A percentile compares a stretch with the other conserved stretches of the same genome.
Evolutionary conservation across 176 grass and related monocot genomes (phyloP).

Genomic region (Sorghum bicolor): DNA sequence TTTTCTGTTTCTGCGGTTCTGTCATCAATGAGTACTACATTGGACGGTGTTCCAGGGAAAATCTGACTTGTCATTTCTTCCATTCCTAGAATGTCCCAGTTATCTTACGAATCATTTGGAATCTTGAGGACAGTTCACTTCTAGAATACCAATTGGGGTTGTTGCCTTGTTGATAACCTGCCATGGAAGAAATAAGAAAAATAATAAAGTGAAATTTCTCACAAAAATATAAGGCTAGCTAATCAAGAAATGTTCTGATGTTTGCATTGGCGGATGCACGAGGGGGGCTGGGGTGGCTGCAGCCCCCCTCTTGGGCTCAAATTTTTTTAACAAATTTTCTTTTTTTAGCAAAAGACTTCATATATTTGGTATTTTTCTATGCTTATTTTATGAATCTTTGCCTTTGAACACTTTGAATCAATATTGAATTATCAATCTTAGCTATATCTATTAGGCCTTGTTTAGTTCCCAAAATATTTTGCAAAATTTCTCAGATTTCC

Average conservation of each 20-base stretch:
- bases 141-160: not conserved
- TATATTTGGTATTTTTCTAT: too few species aligned
- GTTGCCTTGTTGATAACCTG: not conserved
- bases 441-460: too few species aligned
- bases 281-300: too few species aligned
- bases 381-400: too few species aligned
- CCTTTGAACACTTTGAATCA: too few species aligned
- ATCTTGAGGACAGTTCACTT: not conserved
- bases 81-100: not conserved
- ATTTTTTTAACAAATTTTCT: too few species aligned
- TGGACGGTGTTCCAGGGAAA: not conserved
- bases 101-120: not conserved
- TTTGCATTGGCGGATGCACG: too few species aligned
- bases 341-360: too few species aligned
- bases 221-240: not conserved
- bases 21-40: not conserved
- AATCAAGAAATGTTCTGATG: conserved; percentile 28
- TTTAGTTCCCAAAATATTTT: too few species aligned
- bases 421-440: too few species aligned
- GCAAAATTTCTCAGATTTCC: too few species aligned
- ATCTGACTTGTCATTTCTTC: not conserved
- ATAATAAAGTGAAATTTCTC: not conserved
- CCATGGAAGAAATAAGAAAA: not conserved
- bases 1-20: conserved; percentile 11
- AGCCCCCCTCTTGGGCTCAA: too few species aligned